Conservation (phyloP, 2,329 filamentous ascomycete species). For the Lomentospora prolificans region DNA sequence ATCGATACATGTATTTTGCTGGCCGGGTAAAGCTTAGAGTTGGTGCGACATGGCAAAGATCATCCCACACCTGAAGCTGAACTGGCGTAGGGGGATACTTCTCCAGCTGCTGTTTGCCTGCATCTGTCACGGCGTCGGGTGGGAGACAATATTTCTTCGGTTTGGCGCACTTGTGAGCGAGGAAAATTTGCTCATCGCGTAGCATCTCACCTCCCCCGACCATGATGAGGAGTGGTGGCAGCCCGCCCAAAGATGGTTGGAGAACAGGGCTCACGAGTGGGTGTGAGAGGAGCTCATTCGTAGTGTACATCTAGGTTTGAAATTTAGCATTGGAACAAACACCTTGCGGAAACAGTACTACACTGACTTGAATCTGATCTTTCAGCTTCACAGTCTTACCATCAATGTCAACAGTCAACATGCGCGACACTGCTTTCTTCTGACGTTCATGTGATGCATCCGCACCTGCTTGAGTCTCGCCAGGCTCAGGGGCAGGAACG, state of each 20-base stretch:
- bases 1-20: conserved; percentile 91
- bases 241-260: conserved; percentile 78
- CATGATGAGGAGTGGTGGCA: conserved; percentile 80
- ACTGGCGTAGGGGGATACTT: conserved; percentile 79
- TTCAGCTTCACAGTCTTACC: conserved; percentile 64
- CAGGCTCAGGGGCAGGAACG: neutral
- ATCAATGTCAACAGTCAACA: conserved; percentile 51
- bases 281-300: conserved; percentile 76
- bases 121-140: conserved; percentile 51
- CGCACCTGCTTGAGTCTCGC: conserved; percentile 4
- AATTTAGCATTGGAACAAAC: conserved; percentile 12
- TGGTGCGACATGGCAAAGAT: conserved; percentile 83
- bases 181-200: conserved; percentile 86
- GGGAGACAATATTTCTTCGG: conserved; percentile 66
- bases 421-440: neutral
- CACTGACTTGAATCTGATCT: conserved; percentile 79
- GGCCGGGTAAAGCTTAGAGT: conserved; percentile 95
- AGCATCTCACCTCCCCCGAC: conserved; percentile 82
- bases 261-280: conserved; percentile 84
- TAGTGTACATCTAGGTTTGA: conserved; percentile 55
- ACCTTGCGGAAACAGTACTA: neutral
- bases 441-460: conserved; percentile 5
- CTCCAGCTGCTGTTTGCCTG: conserved; percentile 47
- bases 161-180: conserved; percentile 89
- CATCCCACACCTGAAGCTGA: conserved; percentile 92